Conservation (phyloP, 331 rosid genomes). For the Quercus tomentella region DNA sequence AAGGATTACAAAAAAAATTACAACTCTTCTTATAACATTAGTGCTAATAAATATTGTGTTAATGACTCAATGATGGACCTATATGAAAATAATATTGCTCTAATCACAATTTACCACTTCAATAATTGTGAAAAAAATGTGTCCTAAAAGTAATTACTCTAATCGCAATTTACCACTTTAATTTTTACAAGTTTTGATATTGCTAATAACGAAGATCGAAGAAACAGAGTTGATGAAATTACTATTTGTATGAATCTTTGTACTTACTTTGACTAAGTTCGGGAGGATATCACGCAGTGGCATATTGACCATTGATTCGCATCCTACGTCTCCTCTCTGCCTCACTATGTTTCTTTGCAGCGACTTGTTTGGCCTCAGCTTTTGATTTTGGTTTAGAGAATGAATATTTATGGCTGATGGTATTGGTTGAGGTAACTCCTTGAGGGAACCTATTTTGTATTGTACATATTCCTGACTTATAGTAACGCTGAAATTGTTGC, state of each 20-base stretch:
- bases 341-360: constrained; percentile 64
- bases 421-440: constrained; percentile 23
- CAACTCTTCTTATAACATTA: no score
- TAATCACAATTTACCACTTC: no score
- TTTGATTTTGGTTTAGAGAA: constrained; percentile 42
- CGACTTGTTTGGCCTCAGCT: constrained; percentile 39
- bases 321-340: constrained; percentile 65
- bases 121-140: no score
- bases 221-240: not conserved
- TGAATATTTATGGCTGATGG: constrained; percentile 12
- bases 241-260: not conserved
- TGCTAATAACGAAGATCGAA: not conserved
- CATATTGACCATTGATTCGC: constrained; percentile 67
- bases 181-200: not conserved
- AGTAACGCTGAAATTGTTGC: constrained; percentile 37
- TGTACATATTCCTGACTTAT: constrained; percentile 13
- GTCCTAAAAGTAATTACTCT: no score
- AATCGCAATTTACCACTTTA: not conserved
- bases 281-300: constrained; percentile 54
- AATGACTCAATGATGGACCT: no score
- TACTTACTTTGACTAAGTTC: constrained; percentile 52
- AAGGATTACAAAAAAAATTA: no score
- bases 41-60: no score
- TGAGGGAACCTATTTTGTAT: constrained; percentile 24
- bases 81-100: no score